Base-by-base conservation (phyloP, 805 yeast species). In the Lipomyces yamadae region DNA sequence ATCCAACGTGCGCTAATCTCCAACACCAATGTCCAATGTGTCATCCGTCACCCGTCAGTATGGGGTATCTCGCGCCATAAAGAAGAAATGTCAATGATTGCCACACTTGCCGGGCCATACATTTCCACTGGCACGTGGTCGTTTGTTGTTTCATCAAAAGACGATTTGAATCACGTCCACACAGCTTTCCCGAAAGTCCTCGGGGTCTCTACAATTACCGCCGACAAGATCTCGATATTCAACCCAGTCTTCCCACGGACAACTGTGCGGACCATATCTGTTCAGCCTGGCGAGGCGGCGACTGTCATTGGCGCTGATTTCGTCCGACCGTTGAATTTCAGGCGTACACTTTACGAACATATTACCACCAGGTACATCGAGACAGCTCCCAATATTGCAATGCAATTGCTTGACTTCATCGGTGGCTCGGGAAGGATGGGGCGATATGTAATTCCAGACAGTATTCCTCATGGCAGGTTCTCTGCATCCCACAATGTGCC, bases 91-190 rank as follows among this genome's bases (percentile, higher is more conserved):
- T 33, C 57, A 18, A 54, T 15, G 18, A 15, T 54, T 39, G 57
- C 35, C 15, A 18, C 35, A 34, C 57, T 54, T 34, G 57, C 57
- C 7, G 13, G 18, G 15, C 57, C 37, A 11, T n/a, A 54, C 35
- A 33, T 54, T 24, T 32, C 34, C 13, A 11, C 33, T 18, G 57
- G 57, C 11, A n/a, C 7, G 57, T 54, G 57, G 57, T 54, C 57
- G 35, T 54, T 54, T 54, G 37, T 54, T 32, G 57, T 39, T n/a
- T 32, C 57, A 15, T 54, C 57, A 37, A n/a, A 13, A n/a, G 3
- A 10, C 11, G 18, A 39, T n/a, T 34, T 11, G 24, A 34, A 30
- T 11, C 33, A 54, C 15, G 33, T 54, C 13, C 11, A 54, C 4
- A 18, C 37, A 10, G 13, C 5, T 33, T 54, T 54, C 35, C 57